Conservation (phyloP, 169 alveolate species). For the Eimeria maxima region DNA sequence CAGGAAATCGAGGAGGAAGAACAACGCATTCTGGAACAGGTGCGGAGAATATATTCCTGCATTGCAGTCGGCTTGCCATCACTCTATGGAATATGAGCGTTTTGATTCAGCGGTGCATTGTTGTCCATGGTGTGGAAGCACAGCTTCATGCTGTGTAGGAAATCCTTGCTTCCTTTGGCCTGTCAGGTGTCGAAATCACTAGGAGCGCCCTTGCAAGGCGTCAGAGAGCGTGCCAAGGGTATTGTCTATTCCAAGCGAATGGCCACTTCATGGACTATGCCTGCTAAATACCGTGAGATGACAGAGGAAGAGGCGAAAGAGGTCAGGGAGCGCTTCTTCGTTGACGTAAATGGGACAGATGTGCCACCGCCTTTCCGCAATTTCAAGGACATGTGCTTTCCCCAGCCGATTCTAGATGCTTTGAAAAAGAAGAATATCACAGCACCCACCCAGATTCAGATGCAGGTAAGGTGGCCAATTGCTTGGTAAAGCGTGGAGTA, state of each 20-base stretch:
- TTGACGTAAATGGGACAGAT: conserved; percentile 93
- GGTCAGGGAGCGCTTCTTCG: conserved; percentile 88
- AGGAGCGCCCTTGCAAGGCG: conserved; percentile 88
- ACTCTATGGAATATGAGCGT: neutral
- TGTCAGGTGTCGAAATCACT: conserved; percentile 85
- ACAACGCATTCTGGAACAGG: conserved; percentile 85
- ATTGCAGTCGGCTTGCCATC: neutral
- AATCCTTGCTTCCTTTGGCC: neutral
- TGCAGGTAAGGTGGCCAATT: conserved; percentile 84
- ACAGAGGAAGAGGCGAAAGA: conserved; percentile 84
- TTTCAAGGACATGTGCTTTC: conserved; percentile 95
- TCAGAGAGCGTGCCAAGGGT: conserved; percentile 88
- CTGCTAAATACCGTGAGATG: conserved; percentile 77
- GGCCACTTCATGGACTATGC: conserved; percentile 78
- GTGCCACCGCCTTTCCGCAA: conserved; percentile 96
- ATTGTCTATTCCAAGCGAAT: conserved; percentile 84
- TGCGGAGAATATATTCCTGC: neutral
- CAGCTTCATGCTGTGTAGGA: neutral
- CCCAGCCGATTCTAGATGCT: conserved; percentile 92
- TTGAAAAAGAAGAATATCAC: conserved; percentile 92
- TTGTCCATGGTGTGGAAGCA: neutral
- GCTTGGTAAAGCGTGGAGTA: neutral
- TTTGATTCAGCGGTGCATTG: neutral
- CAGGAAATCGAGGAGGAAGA: conserved; percentile 85
- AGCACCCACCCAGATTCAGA: conserved; percentile 96